Evolutionary conservation across 192 early-diverging fungal genomes (phyloP), one percentile per base, ranked within the genome.

Genomic region (Backusella circina): DNA sequence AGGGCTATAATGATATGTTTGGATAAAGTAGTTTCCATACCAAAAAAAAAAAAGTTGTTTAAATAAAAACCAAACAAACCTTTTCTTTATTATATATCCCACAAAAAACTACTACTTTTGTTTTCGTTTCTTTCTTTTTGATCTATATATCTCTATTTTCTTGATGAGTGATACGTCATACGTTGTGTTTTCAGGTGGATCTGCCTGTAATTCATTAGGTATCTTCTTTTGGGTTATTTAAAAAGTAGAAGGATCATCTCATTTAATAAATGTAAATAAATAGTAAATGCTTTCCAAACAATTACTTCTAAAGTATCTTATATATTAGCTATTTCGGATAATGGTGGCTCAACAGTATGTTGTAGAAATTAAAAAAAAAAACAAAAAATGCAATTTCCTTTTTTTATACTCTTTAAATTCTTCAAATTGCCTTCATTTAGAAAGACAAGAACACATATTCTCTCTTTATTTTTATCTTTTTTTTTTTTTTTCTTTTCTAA

Each of bases 111-210:
- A 13, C 3, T 47, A 18, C 16, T 18, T 35, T 35, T 47, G 15
- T 54, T 7, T 54, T 7, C 21, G 0, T 54, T 26, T 54, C 51
- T 54, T 54, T 54, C 21, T 54, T 54, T 26, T 54, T 54, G 8
- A 23, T 54, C 10, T 21, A 54, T 26, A n/a, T n/a, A n/a, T n/a
- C n/a, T n/a, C 2, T 10, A 23, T 54, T 54, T 54, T 23, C 21
- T 23, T 54, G 7, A 54, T 54, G 51, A 70, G 16, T 23, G 37
- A 68, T 9, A 32, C 72, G 13, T 90, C 88, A 9, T 76, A 91
- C 65, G 72, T 89, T 28, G 83, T 93, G 18, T 91, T 93, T 70
- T 91, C 90, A 26, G 92, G 92, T 61, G 92, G 92, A 18, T 90
- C 92, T 33, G 92, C 91, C 21, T 90, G 90, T 57, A 94, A 94